Evolutionary conservation across 345 rosid genomes (phyloP), one percentile per base, ranked within the genome.

Genomic region (Cardamine occulta): DNA sequence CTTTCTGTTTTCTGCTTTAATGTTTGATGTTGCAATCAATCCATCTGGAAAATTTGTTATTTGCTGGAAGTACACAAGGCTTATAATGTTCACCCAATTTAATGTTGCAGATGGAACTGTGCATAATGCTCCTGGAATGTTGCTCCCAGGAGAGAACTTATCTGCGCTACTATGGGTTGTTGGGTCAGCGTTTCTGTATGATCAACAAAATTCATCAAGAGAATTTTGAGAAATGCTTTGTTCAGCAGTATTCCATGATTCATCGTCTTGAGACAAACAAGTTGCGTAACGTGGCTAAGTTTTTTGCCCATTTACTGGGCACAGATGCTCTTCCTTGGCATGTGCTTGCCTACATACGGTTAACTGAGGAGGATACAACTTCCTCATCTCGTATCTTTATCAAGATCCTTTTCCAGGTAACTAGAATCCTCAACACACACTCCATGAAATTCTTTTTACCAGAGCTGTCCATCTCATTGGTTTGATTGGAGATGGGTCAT

Each of bases 291-390:
- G 96, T 95, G 74, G 99, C 90, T 2, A 90, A 92, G 81, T 95
- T 95, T 80, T 95, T 92, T 77, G 97, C 97, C 29, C 99, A 95
- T 84, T 84, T 95, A 71, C 84, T 92, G 11, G 99, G 99, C 51
- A 92, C 97, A 0, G 84, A 88, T 80, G 97, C 99, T 32, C 82
- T 95, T 37, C 97, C 99, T 2, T 95, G 99, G 97, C 99, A 95
- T 70, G 97, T 87, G 45, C 71, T 95, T 51, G 87, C 99, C 37
- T 90, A 90, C 64, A 88, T 92, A 40, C 90, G 91, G 8, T 74
- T 92, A 77, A 92, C 96, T 1, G 99, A 95, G 69, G 97, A 92
- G 83, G 98, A 95, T 69, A 92, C 94, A 8, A 92, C 99, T 67
- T 95, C 97, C 17, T 92, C 96, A 2, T 92, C 97, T 0, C 90